Conservation (phyloP, 768 basidiomycete species). For the Jaapia argillacea region DNA sequence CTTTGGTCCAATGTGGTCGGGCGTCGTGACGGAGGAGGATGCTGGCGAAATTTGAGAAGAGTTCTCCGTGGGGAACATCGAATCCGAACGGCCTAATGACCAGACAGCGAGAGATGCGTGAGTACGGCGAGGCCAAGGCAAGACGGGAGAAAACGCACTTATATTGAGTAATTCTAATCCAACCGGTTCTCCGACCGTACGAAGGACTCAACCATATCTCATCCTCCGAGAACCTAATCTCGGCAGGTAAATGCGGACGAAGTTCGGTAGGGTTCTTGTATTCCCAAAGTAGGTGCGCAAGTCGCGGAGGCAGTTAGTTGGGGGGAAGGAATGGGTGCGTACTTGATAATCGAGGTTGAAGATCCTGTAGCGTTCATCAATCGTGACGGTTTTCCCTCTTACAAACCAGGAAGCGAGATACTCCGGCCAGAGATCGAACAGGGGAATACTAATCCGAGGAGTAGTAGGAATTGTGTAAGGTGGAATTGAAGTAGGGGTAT, state of each 20-base stretch:
- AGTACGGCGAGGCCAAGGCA: slow-evolving; percentile 1
- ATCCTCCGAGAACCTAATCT: slow-evolving; percentile 86
- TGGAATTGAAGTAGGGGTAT: slow-evolving; percentile 69
- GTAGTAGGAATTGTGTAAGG: slow-evolving; percentile 77
- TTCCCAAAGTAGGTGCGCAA: slow-evolving; percentile 69
- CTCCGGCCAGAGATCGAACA: slow-evolving; percentile 54
- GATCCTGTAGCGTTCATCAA: slow-evolving; percentile 77
- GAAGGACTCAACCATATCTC: slow-evolving; percentile 94
- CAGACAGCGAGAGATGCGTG: background rate
- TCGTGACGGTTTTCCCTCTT: slow-evolving; percentile 38
- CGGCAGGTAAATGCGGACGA: slow-evolving; percentile 85
- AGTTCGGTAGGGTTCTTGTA: slow-evolving; percentile 58
- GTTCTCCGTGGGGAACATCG: slow-evolving; percentile 67
- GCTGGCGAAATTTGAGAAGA: slow-evolving; percentile 68
- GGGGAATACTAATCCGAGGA: slow-evolving; percentile 58
- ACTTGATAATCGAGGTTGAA: slow-evolving; percentile 94
- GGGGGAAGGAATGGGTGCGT: slow-evolving; percentile 1
- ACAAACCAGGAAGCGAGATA: slow-evolving; percentile 62
- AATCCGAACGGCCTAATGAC: slow-evolving; percentile 69
- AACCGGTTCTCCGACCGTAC: slow-evolving; percentile 67
- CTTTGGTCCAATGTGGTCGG: slow-evolving; percentile 95
- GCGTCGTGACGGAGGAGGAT: slow-evolving; percentile 64
- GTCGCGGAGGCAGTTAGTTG: slow-evolving; percentile 53
- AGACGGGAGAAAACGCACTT: slow-evolving; percentile 51
- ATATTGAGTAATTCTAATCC: slow-evolving; percentile 93